Conservation (phyloP, 1,284 basidiomycete species). For the Marasmius oreades region DNA sequence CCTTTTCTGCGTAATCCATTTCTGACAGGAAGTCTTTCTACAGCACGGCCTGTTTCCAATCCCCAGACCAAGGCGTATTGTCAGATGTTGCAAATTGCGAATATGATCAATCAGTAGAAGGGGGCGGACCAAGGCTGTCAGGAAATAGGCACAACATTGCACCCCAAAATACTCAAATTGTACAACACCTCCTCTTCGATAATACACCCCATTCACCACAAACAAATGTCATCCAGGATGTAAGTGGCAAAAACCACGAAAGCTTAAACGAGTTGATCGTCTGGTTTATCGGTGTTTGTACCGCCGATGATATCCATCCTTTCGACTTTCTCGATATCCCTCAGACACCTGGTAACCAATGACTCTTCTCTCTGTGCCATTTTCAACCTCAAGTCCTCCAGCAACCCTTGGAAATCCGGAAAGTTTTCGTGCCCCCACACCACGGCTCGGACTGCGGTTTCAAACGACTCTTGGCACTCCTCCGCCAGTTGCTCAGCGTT, state of each 20-base stretch:
- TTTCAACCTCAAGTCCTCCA: background rate
- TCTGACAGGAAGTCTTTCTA: conserved; percentile 10
- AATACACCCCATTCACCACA: too few relatives aligned
- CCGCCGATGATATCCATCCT: background rate
- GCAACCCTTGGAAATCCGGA: background rate
- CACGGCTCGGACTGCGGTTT: background rate
- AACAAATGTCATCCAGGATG: too few relatives aligned
- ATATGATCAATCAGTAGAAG: conserved; percentile 63
- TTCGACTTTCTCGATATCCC: background rate
- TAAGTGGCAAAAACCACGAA: background rate
- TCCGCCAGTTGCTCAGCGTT: background rate
- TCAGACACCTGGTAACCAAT: background rate
- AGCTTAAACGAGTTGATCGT: background rate
- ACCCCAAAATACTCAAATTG: too few relatives aligned
- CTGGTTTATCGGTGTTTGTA: background rate
- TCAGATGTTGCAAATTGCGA: conserved; percentile 73
- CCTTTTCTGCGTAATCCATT: background rate
- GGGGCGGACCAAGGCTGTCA: too few relatives aligned
- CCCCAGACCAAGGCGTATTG: conserved; percentile 91
- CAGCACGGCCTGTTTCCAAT: conserved; percentile 81
- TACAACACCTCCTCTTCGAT: too few relatives aligned
- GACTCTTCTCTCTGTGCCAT: background rate
- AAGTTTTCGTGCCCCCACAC: background rate
- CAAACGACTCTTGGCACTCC: background rate
- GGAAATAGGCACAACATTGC: too few relatives aligned